Percentiles rank a stretch among this genome's conserved stretches.
These are phyloP conservation scores for Neurospora sp. DNA, from an alignment of 495 filamentous ascomycete genomes.

Conservation along the genomic window DNA sequence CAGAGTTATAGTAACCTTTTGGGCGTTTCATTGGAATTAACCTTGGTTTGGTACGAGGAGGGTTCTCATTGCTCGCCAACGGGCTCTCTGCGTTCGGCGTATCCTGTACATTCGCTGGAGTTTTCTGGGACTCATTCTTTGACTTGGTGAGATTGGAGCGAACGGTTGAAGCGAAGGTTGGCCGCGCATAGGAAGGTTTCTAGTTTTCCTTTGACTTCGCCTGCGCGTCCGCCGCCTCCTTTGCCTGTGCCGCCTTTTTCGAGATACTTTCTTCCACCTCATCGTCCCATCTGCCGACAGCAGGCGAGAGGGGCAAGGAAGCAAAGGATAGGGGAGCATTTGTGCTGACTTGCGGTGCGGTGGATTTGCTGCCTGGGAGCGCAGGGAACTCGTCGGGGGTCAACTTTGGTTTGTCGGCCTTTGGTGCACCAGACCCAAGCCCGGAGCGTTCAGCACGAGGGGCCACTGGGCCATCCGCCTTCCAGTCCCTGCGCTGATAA, in stretches of 20 bases:
- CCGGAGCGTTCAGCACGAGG: background rate
- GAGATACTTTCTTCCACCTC: constrained; percentile 24
- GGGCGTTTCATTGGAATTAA: background rate
- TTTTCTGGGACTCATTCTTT: background rate
- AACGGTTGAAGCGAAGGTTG: background rate
- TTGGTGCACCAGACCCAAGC: constrained; percentile 10
- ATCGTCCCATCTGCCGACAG: constrained; percentile 37
- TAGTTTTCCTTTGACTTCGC: background rate
- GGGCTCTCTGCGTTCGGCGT: background rate
- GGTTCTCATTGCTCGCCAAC: background rate
- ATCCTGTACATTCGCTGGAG: background rate
- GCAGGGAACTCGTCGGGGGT: constrained; percentile 34
- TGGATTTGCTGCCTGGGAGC: constrained; percentile 15
- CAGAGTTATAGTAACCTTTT: background rate
- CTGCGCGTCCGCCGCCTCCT: background rate
- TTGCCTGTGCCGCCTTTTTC: background rate
- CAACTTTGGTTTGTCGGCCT: constrained; percentile 5
- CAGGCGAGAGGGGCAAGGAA: constrained; percentile 16
- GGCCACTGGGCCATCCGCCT: background rate
- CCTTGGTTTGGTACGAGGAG: background rate
- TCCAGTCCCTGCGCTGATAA: background rate
- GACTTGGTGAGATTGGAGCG: background rate
- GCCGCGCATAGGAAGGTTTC: background rate
- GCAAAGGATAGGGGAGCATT: background rate
- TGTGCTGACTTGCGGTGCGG: background rate